phyloP scores from a whole-genome alignment of 495 filamentous ascomycete genomes.

The Lasiosphaeria hispida region DNA sequence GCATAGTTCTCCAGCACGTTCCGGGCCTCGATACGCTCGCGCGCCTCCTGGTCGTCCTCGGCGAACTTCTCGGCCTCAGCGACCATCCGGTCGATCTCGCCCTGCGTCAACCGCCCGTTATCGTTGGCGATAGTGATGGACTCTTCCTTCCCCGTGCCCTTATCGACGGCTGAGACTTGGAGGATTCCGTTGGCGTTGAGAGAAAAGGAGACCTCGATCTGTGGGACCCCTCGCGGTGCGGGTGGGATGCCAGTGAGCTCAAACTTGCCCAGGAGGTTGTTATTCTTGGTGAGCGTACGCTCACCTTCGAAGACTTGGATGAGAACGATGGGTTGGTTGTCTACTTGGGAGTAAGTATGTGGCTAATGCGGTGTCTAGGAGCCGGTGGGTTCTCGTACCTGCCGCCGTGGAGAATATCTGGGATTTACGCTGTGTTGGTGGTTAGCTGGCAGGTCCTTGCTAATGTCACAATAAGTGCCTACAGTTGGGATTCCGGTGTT shows the following conservation, averaged over 20 bases:
- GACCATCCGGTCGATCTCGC: constrained; percentile 94
- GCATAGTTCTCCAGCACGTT: constrained; percentile 97
- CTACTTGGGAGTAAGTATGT: constrained; percentile 28
- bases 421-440: constrained; percentile 58
- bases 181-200: constrained; percentile 95
- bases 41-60: constrained; percentile 89
- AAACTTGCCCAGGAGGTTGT: constrained; percentile 92
- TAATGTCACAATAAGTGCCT: background rate
- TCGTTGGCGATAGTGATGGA: constrained; percentile 91
- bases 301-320: constrained; percentile 96
- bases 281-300: constrained; percentile 85
- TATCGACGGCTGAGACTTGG: constrained; percentile 85
- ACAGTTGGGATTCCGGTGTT: constrained; percentile 83
- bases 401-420: constrained; percentile 94
- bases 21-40: constrained; percentile 85
- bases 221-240: constrained; percentile 85
- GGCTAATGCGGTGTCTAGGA: background rate
- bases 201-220: constrained; percentile 92
- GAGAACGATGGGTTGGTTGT: constrained; percentile 89
- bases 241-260: constrained; percentile 89
- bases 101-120: constrained; percentile 80
- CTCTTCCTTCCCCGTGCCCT: constrained; percentile 88
- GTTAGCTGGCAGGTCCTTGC: background rate
- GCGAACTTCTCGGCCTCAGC: constrained; percentile 90
- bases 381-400: background rate